Conservation (phyloP, 2,329 filamentous ascomycete genomes). For the Fusarium nisikadoi region DNA sequence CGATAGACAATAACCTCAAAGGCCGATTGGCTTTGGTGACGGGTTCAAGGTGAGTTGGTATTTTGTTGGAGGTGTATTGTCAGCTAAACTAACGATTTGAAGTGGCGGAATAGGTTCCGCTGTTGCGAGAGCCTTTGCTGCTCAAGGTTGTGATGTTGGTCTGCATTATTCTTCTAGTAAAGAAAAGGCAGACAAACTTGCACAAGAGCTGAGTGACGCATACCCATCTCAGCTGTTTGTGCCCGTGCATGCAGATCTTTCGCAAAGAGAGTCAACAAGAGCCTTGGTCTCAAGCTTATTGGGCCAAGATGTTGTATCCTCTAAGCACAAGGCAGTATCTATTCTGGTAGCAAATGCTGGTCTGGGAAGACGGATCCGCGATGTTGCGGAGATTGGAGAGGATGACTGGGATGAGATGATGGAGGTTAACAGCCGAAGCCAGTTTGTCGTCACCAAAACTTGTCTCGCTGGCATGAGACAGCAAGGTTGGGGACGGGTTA, state of each 20-base stretch:
- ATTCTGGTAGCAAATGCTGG: slow-evolving; percentile 50
- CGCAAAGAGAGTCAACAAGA: slow-evolving; percentile 19
- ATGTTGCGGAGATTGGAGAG: slow-evolving; percentile 48
- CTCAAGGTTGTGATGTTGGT: slow-evolving; percentile 50
- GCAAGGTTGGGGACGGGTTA: slow-evolving; percentile 48
- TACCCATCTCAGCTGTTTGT: slow-evolving; percentile 3
- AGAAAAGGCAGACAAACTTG: slow-evolving; percentile 47
- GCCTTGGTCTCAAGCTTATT: not conserved
- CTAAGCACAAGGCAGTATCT: slow-evolving; percentile 44
- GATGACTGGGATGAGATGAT: slow-evolving; percentile 52
- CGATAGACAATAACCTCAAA: slow-evolving; percentile 22
- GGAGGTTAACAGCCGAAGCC: slow-evolving; percentile 49
- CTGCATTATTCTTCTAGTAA: slow-evolving; percentile 50
- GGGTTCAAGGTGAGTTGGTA: slow-evolving; percentile 20
- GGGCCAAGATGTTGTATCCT: not conserved
- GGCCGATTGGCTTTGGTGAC: slow-evolving; percentile 37
- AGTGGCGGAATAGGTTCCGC: slow-evolving; percentile 52
- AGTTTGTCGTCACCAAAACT: slow-evolving; percentile 49
- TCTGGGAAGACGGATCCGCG: slow-evolving; percentile 48
- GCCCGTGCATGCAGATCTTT: slow-evolving; percentile 15
- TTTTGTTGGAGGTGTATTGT: not conserved
- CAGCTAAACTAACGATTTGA: not conserved
- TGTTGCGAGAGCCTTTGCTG: slow-evolving; percentile 47
- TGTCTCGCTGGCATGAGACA: slow-evolving; percentile 47
- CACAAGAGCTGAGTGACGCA: slow-evolving; percentile 28